Base-by-base conservation (phyloP, 106 monocot species). In the Cymbidium sinense region DNA sequence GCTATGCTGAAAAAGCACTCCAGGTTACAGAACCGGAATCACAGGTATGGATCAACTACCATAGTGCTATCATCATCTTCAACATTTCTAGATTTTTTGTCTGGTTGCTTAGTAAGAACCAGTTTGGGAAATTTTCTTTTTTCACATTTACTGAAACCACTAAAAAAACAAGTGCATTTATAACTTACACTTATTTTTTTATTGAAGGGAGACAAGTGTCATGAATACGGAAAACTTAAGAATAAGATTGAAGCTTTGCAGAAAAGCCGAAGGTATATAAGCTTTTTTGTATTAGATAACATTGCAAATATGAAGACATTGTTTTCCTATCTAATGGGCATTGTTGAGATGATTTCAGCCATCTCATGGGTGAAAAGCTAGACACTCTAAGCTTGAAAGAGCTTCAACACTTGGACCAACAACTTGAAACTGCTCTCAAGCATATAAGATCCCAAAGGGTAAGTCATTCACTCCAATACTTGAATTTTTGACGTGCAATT, bases 1-100 rank as follows among this genome's bases (percentile, higher is more conserved):
- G 75, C 47, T 82, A 77, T 76, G 85, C 85, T 12, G 87, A 88
- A 39, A 88, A 70, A 36, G 79, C 85, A n/a, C 64, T 88, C 18
- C 39, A 20, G 4, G 44, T 27, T 28, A 64, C 80, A 73, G 77
- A 74, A 28, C 61, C 62, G 3, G 83, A 86, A 10, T 64, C 70
- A 58, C 82, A 86, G 86, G 86, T 86, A 77, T 61, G 37, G 29
- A 76, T 58, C 58, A 58, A n/a, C n/a, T 10, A 5, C 47, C 47
- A 47, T 58, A 3, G 3, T 58, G 23, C 23, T 23, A 20, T 58
- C 58, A 58, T 21, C 58, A 58, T 23, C 58, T 58, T 20, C 7
- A 58, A n/a, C 23, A 58, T 23, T 4, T 23, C 23, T 47, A 13
- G 47, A 47, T 2, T 15, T 47, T 47, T 47, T 47, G 15, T 13